phyloP scores from a whole-genome alignment of 2,329 filamentous ascomycete genomes.

The Penicillium sp. region DNA sequence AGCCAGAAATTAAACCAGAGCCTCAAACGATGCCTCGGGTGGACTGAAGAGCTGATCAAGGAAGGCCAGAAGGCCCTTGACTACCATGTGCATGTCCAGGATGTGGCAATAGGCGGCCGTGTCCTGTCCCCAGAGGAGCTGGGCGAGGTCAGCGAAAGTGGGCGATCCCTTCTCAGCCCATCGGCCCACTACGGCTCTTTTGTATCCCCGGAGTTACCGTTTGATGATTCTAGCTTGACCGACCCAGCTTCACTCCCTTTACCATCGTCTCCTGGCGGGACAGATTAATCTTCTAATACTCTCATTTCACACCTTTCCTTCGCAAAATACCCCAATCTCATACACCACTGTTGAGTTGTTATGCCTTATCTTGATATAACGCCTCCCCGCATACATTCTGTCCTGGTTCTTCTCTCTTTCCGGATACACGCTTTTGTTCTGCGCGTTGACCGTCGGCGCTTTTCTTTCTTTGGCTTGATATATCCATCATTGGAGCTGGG shows the following conservation, averaged over 20 bases:
- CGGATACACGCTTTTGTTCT: neutral
- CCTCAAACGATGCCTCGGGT: constrained; percentile 82
- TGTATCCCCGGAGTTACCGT: constrained; percentile 1
- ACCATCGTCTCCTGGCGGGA: constrained; percentile 26
- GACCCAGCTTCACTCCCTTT: constrained; percentile 15
- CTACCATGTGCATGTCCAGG: constrained; percentile 75
- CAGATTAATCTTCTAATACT: constrained; percentile 11
- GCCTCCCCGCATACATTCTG: neutral
- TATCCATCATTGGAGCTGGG: neutral
- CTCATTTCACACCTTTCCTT: constrained; percentile 5
- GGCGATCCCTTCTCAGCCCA: constrained; percentile 36
- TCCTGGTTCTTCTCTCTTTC: constrained; percentile 1
- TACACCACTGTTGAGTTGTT: constrained; percentile 8
- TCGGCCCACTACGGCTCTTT: constrained; percentile 9
- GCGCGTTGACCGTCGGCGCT: neutral
- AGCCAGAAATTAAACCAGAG: constrained; percentile 96
- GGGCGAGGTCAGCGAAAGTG: constrained; percentile 34
- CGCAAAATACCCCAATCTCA: constrained; percentile 22
- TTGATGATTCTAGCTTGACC: constrained; percentile 6
- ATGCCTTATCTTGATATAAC: constrained; percentile 6
- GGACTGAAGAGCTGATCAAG: constrained; percentile 86
- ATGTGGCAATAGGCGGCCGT: constrained; percentile 78
- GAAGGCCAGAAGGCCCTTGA: constrained; percentile 85
- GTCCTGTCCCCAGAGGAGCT: constrained; percentile 71
- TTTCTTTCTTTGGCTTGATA: constrained; percentile 3